Evolutionary conservation across 2,329 filamentous ascomycete genomes (phyloP), one percentile per base, ranked within the genome.

Genomic region (Calonectria pseudoreteaudii): DNA sequence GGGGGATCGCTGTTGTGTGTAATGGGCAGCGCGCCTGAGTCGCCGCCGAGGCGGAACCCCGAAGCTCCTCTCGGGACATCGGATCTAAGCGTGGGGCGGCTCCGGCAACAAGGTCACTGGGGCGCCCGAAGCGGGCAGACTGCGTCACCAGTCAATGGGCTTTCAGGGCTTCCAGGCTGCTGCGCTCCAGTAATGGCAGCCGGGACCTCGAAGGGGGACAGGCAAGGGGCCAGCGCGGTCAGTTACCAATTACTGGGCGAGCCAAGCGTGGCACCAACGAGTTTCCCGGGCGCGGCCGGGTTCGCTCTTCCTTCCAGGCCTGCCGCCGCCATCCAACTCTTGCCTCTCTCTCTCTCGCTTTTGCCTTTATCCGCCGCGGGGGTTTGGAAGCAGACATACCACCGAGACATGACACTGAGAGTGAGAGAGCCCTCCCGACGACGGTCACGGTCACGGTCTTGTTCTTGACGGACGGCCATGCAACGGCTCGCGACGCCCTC

Each of bases 391-490:
- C 23, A 62, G 10, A 50, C n/a, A 36, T 28, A 62, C 47, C 53
- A 28, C 70, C 70, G 47, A 72, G 66, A 73, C 18, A 73, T 73
- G 71, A 62, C 50, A 76, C 62, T 62, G 75, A 79, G 72, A 74
- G 77, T 72, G 76, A 76, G 71, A 73, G 66, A 64, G 62, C 76
- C 75, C 73, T 72, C 73, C 64, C 72, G 56, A 62, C 23, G 71
- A 69, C 71, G 75, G 77, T 75, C 67, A 69, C 71, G 75, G 77
- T 75, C 67, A 75, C 70, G 66, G 69, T 68, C 73, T 68, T 74
- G 71, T 72, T 67, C 73, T 53, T 73, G 80, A 77, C 79, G 76
- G 76, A 76, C 78, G 82, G 81, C 80, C 68, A 84, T 84, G 82
- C 81, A 80, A 73, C 75, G 76, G 78, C 79, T 83, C 72, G 78